Base-by-base conservation (phyloP, 1,284 basidiomycete species). In the Hemileia vastatrix region DNA sequence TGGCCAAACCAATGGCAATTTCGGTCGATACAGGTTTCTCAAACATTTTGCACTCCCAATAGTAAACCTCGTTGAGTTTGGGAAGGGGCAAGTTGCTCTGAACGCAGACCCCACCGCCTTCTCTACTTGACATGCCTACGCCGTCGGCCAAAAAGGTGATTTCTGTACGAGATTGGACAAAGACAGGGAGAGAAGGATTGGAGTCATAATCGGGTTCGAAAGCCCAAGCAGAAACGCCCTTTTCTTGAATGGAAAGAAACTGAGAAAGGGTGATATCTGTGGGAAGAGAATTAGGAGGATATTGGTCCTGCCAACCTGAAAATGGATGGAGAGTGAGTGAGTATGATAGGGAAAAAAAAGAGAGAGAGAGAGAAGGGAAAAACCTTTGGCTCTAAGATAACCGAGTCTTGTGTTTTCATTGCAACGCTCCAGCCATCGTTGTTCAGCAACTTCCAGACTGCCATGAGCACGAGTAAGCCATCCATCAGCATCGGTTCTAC, bases 41-140 rank as follows among this genome's bases (percentile, higher is more conserved):
- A 75, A 91, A 96, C 86, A 95, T 88, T 79, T 96, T 96, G 66
- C 91, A 87, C 75, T 96, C 92, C 87, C 89, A 96, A 76, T 96
- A 96, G 76, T 96, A 96, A 11, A 94, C 90, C 76, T 96, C 92
- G 77, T 96, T 96, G 57, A 95, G 80, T 74, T 94, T 94, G 11
- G 92, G 92, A 3, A 96, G 79, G 0, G 92, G 92, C 5, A 96
- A 81, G 75, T 96, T 96, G 55, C 90, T 92, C 78, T 95, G 90
- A 4, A 96, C 92, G 63, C 84, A 89, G 21, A 91, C 91, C 1
- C 89, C 88, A 6, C 79, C 80, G 9, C 79, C 79, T 69, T 81
- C 79, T 43, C 76, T 68, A 4, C 71, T 71, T 0, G 77, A 68
- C 79, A 80, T 79, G 18, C 89, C 90, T 18, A 88, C 86, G 6